Evolutionary conservation across 805 yeast species (phyloP), one percentile per base, ranked within the genome.

Genomic region (Metschnikowia kofuensis): DNA sequence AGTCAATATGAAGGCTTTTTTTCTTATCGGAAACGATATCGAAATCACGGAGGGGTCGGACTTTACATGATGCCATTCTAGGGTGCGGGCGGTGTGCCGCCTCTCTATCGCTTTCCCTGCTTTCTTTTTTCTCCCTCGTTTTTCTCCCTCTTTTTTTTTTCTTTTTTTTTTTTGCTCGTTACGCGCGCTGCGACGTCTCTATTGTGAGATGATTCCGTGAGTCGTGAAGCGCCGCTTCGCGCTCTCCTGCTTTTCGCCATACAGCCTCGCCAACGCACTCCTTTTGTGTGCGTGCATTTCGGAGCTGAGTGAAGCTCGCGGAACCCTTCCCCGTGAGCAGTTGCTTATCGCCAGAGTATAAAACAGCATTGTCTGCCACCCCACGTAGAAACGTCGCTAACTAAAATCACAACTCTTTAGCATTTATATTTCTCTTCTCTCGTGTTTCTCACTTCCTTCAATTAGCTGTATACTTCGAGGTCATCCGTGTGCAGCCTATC

Each of bases 221-320:
- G 13, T 11, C 34, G 13, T 10, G 13, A 11, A 31, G 34, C 34
- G 34, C 34, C 34, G 34, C 34, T 11, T 47, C 49, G 49, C 49
- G 42, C 35, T 35, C 42, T 26, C 45, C 37, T 44, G 49, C 42
- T 38, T 42, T 42, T 42, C 44, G 44, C 41, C 47, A 27, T 35
- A 32, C 21, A 8, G 7, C 15, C 51, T 51, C 54, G 54, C 51
- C 49, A 48, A 44, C 38, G 43, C 44, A 35, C 34, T 40, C 54
- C 49, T 42, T 51, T 51, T 47, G 27, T 15, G 30, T 32, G 34
- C 28, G 36, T 28, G 47, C 32, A 13, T 15, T 7, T 27, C 31
- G 42, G 50, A 27, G 40, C 30, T 38, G 29, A 27, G 15, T 35
- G 32, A 21, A 32, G 40, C 51, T 51, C 54, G 54, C 54, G 48